phyloP scores from a whole-genome alignment of 2,329 filamentous ascomycete genomes.

The Apiospora aurea region DNA sequence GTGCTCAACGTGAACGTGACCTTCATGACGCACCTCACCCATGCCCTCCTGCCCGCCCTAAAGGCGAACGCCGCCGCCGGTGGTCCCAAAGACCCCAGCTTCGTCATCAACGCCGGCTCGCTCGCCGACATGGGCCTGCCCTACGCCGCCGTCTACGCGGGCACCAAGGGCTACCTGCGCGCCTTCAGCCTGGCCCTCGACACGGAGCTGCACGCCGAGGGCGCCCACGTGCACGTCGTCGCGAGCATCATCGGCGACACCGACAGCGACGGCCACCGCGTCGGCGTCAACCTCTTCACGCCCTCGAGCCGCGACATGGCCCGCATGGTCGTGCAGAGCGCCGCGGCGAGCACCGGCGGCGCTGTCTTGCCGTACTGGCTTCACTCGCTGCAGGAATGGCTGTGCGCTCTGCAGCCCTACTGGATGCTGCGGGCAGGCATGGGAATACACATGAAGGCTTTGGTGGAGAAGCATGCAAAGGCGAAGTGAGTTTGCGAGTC shows the following conservation, averaged over 20 bases:
- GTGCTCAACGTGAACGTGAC: not conserved
- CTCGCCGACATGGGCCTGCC: slow-evolving; percentile 12
- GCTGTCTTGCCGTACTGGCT: not conserved
- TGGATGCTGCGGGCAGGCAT: not conserved
- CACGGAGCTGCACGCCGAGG: slow-evolving; percentile 4
- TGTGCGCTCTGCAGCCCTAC: not conserved
- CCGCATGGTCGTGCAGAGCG: slow-evolving; percentile 4
- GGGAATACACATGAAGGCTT: slow-evolving; percentile 5
- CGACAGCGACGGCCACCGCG: slow-evolving; percentile 6
- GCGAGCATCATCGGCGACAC: slow-evolving; percentile 12
- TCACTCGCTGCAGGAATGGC: not conserved
- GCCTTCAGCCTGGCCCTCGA: slow-evolving; percentile 10
- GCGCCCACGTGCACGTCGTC: not conserved
- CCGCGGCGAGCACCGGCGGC: not conserved
- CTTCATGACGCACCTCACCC: slow-evolving; percentile 10
- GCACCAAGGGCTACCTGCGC: slow-evolving; percentile 4
- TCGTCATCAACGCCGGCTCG: slow-evolving; percentile 9
- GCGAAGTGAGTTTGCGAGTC: not conserved
- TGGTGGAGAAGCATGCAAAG: not conserved
- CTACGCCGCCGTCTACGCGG: slow-evolving; percentile 6
- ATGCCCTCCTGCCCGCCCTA: not conserved
- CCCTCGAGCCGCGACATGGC: slow-evolving; percentile 15
- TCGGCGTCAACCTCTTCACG: slow-evolving; percentile 6
- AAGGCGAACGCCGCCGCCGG: not conserved
- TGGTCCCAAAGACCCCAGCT: not conserved